Base-by-base conservation (phyloP, 257 asterid species). In the Coffea canephora region DNA sequence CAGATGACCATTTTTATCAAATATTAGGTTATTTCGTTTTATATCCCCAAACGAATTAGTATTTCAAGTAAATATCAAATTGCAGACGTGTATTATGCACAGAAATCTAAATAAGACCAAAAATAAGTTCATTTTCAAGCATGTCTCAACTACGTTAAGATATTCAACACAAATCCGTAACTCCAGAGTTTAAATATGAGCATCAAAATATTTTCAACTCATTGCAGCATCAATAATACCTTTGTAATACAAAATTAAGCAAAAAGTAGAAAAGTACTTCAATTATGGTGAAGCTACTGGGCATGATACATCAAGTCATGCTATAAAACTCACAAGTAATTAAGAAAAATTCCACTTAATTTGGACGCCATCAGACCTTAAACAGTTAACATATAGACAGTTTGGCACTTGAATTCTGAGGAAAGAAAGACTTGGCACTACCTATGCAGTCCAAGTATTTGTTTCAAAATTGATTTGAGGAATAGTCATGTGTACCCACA, bases 11-110 rank as follows among this genome's bases (percentile, higher is more conserved):
- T 93, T 91, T 86, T 81, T 90, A 89, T 95, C 99, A 86, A 95
- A 76, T 84, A 95, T 93, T 84, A 95, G 87, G 89, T 95, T 95
- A 79, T 95, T 98, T 41, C 98, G 99, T 86, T 95, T 95, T 82
- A 95, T 93, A 80, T 95, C 99, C 93, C 99, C 93, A 78, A 73
- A 83, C 36, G 52, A 21, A 84, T 75, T 82, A 87, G 16, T 79
- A 65, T 6, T 19, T 75, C 54, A 16, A 59, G 66, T 74, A 76
- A 75, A 64, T 62, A 73, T 16, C 75, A 27, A 27, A 27, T 27
- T 27, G 27, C 27, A 27, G 27, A 27, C 27, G 27, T 27, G 27
- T 27, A 27, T 27, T 27, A 27, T 27, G 27, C 27, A 27, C 27
- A 27, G 0, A 27, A 27, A 27, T 27, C 27, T 27, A 27, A 27